Conservation (phyloP, 75 land plant species). For the Azolla pinnata region DNA sequence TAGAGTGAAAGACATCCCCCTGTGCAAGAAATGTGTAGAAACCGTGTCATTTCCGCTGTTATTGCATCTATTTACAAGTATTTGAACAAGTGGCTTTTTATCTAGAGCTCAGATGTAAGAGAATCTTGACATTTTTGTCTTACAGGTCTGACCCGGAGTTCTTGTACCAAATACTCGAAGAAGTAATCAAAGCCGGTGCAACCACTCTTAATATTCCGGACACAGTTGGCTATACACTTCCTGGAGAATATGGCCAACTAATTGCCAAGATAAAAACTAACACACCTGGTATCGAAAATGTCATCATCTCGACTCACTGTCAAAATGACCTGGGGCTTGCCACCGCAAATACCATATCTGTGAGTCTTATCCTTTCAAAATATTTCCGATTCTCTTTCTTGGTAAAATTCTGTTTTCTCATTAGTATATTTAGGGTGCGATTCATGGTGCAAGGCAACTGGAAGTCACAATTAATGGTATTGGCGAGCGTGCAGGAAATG, state of each 20-base stretch:
- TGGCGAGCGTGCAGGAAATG: constrained; percentile 21
- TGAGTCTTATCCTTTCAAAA: not conserved
- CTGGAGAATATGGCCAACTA: constrained; percentile 8
- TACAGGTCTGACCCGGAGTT: constrained; percentile 17
- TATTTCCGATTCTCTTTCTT: not conserved
- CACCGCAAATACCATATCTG: constrained; percentile 28
- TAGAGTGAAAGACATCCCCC: no score
- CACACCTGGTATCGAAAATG: constrained; percentile 20
- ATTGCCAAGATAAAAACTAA: constrained; percentile 15
- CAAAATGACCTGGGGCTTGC: constrained; percentile 31
- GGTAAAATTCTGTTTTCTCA: no score
- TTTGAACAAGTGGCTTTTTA: no score
- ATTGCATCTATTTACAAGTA: no score
- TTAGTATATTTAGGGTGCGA: constrained; percentile 5
- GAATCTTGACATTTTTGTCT: no score
- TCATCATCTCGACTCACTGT: constrained; percentile 21
- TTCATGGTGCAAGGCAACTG: constrained; percentile 13
- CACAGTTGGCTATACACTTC: constrained; percentile 20
- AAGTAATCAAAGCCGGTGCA: constrained; percentile 26
- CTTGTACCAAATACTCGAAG: constrained; percentile 13
- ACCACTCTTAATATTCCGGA: constrained; percentile 17
- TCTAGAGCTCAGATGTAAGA: no score
- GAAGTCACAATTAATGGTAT: constrained; percentile 21
- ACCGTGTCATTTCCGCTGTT: no score
- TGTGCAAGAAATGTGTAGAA: no score